A percentile compares a stretch with the other conserved stretches of the same genome.
Evolutionary conservation across 1,284 basidiomycete genomes (phyloP).

Genomic region (Bondarzewia mesenterica): DNA sequence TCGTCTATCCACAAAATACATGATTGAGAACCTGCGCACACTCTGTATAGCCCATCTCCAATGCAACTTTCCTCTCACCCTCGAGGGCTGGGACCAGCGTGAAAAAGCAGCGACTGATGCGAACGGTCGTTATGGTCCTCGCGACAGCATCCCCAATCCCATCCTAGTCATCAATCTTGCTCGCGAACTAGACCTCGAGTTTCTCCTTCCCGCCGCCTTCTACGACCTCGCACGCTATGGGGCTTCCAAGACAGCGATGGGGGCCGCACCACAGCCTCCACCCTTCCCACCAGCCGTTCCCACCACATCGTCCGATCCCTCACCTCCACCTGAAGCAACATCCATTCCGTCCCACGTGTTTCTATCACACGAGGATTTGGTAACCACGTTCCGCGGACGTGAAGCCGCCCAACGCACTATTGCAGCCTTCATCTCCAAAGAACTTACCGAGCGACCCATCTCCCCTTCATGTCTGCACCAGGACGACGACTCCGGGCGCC

Average conservation of each 20-base stretch:
- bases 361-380: constrained; percentile 40
- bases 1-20: constrained; percentile 62
- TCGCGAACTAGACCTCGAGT: constrained; percentile 46
- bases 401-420: constrained; percentile 55
- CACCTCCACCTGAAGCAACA: constrained; percentile 11
- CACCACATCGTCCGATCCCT: constrained; percentile 4
- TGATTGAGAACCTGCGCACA: constrained; percentile 49
- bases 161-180: constrained; percentile 60
- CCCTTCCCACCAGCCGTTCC: constrained; percentile 5
- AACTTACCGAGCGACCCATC: constrained; percentile 37
- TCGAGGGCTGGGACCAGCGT: constrained; percentile 56
- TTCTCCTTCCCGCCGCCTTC: constrained; percentile 55
- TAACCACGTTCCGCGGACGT: constrained; percentile 48
- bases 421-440: constrained; percentile 48
- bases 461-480: constrained; percentile 39
- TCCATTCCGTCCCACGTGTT: constrained; percentile 11
- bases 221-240: constrained; percentile 68
- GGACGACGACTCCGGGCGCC: constrained; percentile 16
- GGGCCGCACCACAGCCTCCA: constrained; percentile 25
- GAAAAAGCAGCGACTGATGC: constrained; percentile 38
- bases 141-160: constrained; percentile 43
- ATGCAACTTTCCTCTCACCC: constrained; percentile 54
- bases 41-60: constrained; percentile 49
- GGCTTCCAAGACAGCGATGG: constrained; percentile 54
- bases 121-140: constrained; percentile 37